Base-by-base conservation (phyloP, 306 rosid species). In the Medicago arabica region DNA sequence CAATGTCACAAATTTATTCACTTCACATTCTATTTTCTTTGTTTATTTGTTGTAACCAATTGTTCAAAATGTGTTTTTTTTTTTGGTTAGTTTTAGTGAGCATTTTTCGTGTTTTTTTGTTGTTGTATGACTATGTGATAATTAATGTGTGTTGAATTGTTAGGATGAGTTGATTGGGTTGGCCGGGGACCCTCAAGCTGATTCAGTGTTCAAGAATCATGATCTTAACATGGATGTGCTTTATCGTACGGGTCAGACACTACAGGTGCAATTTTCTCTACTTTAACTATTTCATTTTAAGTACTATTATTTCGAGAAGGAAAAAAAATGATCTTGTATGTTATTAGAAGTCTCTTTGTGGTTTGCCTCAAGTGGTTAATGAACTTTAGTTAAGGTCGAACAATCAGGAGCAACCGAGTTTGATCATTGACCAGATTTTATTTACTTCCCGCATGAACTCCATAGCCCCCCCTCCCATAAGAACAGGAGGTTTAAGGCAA, bases 211-310 rank as follows among this genome's bases (percentile, higher is more conserved):
- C 88, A 88, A 82, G 83, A 85, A 78, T 79, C 93, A 88, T 72
- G 81, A 80, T 78, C 80, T 92, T 68, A 78, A 88, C 81, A 94
- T 88, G 98, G 96, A 92, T 43, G 97, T 89, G 72, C 86, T 92
- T 85, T 90, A 94, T 88, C 97, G 95, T 75, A 63, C 88, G 58
- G 97, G 98, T 83, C 92, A 88, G 86, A 90, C 91, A 21, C 90
- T 85, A 36, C 90, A 84, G 96, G 97, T 91, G 76, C 83, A 77
- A 38, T 19, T 61, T 78, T 82, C 31, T 49, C n/a, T 65, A 8
- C 31, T 74, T 67, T 4, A 72, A 78, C 18, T 74, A 7, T 38
- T 81, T 63, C 9, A 60, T 60, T 60, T 31, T 6, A 3, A 3
- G 67, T 10, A 43, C 40, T 76, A 16, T 25, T 68, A 64, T 69